Conservation (phyloP, 2,329 filamentous ascomycete genomes). For the Stylonectria norvegica region DNA sequence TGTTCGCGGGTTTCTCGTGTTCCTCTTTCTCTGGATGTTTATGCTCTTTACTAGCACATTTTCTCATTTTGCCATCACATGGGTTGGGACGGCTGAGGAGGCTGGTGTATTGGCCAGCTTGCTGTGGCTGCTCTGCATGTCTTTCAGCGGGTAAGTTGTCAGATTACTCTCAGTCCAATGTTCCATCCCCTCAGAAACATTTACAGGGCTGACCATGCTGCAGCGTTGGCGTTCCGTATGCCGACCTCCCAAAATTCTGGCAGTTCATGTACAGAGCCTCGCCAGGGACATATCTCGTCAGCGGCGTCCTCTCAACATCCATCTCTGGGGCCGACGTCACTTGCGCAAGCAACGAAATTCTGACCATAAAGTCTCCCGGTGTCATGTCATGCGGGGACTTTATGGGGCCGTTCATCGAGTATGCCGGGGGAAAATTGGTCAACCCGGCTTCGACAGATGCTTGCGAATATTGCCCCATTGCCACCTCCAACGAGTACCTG, state of each 20-base stretch:
- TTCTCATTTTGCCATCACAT: slow-evolving; percentile 23
- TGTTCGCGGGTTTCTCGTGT: slow-evolving; percentile 24
- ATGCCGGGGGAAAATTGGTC: slow-evolving; percentile 45
- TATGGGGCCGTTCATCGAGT: slow-evolving; percentile 40
- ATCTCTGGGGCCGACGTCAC: slow-evolving; percentile 19
- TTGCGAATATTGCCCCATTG: slow-evolving; percentile 44
- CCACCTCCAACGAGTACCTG: slow-evolving; percentile 38
- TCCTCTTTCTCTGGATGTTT: slow-evolving; percentile 24
- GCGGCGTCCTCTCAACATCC: slow-evolving; percentile 49
- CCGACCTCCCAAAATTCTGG: slow-evolving; percentile 64
- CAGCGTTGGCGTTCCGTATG: slow-evolving; percentile 57
- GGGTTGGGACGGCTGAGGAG: slow-evolving; percentile 20
- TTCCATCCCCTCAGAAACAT: slow-evolving; percentile 4
- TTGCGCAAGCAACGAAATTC: slow-evolving; percentile 40
- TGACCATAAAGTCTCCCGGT: slow-evolving; percentile 53
- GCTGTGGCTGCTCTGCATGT: slow-evolving; percentile 25
- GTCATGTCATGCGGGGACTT: slow-evolving; percentile 51
- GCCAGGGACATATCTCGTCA: slow-evolving; percentile 66
- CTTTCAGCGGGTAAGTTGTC: slow-evolving; percentile 35
- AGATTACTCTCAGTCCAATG: too few species aligned
- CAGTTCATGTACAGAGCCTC: slow-evolving; percentile 67
- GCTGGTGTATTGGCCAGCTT: slow-evolving; percentile 39
- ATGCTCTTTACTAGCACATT: slow-evolving; percentile 27
- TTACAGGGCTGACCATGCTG: not conserved
- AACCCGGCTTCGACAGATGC: slow-evolving; percentile 39